Conservation (phyloP, 805 yeast species). For the Kluyveromyces nonfermentans region DNA sequence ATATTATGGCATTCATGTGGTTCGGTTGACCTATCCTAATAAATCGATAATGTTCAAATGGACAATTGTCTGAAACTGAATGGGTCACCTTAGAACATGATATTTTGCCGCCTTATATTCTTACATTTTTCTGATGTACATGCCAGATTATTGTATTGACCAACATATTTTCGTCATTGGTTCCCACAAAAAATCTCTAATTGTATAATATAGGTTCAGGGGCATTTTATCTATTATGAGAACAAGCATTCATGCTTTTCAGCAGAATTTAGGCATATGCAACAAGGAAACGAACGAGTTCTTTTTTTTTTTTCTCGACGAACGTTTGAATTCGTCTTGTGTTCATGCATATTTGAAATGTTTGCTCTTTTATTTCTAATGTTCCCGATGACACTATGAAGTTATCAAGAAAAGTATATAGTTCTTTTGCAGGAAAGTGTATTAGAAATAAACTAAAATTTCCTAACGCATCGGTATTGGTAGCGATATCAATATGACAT, state of each 20-base stretch:
- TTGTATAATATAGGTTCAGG: not conserved
- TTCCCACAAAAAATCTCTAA: not conserved
- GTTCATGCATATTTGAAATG: not conserved
- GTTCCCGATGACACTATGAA: constrained; percentile 5
- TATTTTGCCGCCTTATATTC: not conserved
- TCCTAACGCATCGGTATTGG: not conserved
- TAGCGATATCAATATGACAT: not conserved
- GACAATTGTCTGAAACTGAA: not conserved
- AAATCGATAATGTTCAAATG: not conserved
- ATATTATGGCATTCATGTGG: not conserved
- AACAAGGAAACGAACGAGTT: not conserved
- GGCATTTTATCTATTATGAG: constrained; percentile 1
- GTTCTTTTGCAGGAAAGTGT: not conserved
- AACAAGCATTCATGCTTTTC: not conserved
- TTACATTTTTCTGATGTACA: not conserved
- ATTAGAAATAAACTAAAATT: not conserved
- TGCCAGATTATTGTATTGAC: not conserved
- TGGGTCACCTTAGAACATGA: not conserved
- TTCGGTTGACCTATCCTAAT: not conserved
- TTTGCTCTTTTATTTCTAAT: not conserved
- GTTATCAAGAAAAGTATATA: constrained; percentile 4
- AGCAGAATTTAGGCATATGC: not conserved
- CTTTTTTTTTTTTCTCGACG: no score
- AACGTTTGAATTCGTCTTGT: no score
- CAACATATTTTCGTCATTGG: not conserved